phyloP scores from a whole-genome alignment of 345 rosid species.

The Iberis pinnata region DNA sequence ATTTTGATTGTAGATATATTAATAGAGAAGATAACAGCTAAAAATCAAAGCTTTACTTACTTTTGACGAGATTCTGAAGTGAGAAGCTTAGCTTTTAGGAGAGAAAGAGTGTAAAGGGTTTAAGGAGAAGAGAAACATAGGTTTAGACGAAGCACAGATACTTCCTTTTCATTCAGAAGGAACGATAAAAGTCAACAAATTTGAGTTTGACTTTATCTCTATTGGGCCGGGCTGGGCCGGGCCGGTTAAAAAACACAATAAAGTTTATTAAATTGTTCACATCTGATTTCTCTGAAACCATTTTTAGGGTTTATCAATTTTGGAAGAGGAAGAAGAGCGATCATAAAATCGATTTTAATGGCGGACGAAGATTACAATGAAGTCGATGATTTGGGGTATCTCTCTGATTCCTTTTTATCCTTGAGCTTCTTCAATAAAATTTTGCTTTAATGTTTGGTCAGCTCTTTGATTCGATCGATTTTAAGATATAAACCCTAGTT shows the following conservation, averaged over 20 bases:
- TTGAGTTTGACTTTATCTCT: not conserved
- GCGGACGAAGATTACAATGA: slow-evolving; percentile 76
- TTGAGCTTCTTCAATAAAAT: not conserved
- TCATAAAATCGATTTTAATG: slow-evolving; percentile 26
- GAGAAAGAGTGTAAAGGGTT: slow-evolving; percentile 3
- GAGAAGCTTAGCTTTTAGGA: slow-evolving; percentile 2
- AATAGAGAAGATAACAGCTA: not conserved
- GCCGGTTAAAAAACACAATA: no score
- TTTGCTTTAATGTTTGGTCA: not conserved
- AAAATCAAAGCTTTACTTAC: slow-evolving; percentile 8
- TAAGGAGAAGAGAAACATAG: slow-evolving; percentile 11
- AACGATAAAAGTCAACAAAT: not conserved
- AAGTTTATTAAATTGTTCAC: no score
- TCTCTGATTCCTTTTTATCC: not conserved
- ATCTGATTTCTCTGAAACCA: no score
- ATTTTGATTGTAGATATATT: not conserved
- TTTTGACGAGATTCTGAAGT: not conserved
- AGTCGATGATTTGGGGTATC: slow-evolving; percentile 60
- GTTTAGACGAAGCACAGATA: slow-evolving; percentile 12
- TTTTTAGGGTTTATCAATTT: no score
- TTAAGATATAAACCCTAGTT: slow-evolving; percentile 8
- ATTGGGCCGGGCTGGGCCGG: not conserved
- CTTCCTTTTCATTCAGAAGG: not conserved
- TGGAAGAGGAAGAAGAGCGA: no score
- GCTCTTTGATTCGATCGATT: not conserved